phyloP scores from a whole-genome alignment of 1,139 yeast species.

The Insectozyma bohioensis region DNA sequence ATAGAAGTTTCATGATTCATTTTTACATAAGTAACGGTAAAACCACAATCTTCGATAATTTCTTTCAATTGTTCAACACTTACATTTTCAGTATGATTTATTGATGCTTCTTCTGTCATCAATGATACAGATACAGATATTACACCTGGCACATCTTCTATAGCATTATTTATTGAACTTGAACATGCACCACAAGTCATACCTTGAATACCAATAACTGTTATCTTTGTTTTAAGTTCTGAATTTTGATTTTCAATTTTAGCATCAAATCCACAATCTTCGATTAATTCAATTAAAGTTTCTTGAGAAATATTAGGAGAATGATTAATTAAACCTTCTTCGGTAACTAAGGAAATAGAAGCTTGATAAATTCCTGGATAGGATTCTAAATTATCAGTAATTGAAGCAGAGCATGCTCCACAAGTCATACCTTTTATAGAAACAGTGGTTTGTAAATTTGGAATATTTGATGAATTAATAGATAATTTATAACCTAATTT shows the following conservation, averaged over 20 bases:
- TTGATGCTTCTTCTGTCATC: slow-evolving; percentile 69
- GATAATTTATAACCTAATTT: not conserved
- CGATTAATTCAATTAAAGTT: slow-evolving; percentile 25
- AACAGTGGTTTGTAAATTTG: slow-evolving; percentile 12
- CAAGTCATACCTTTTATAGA: slow-evolving; percentile 36
- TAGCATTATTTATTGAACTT: slow-evolving; percentile 56
- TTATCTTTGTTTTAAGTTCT: slow-evolving; percentile 2
- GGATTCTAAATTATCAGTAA: slow-evolving; percentile 27
- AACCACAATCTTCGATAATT: slow-evolving; percentile 73
- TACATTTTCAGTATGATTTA: slow-evolving; percentile 42
- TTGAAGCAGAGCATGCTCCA: slow-evolving; percentile 44
- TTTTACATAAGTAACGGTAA: slow-evolving; percentile 48
- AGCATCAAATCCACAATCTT: slow-evolving; percentile 44
- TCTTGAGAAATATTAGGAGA: slow-evolving; percentile 9
- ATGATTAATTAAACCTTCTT: slow-evolving; percentile 31
- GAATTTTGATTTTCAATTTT: slow-evolving; percentile 11
- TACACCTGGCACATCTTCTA: slow-evolving; percentile 51
- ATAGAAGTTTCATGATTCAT: slow-evolving; percentile 7
- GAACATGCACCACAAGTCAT: slow-evolving; percentile 92
- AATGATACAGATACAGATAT: slow-evolving; percentile 59
- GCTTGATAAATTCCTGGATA: slow-evolving; percentile 25
- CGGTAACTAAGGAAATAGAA: slow-evolving; percentile 37
- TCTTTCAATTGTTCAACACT: slow-evolving; percentile 38
- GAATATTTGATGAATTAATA: slow-evolving; percentile 5
- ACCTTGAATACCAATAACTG: slow-evolving; percentile 50